Base-by-base conservation (phyloP, 805 yeast genomes). In the Pachysolen tannophilus region DNA sequence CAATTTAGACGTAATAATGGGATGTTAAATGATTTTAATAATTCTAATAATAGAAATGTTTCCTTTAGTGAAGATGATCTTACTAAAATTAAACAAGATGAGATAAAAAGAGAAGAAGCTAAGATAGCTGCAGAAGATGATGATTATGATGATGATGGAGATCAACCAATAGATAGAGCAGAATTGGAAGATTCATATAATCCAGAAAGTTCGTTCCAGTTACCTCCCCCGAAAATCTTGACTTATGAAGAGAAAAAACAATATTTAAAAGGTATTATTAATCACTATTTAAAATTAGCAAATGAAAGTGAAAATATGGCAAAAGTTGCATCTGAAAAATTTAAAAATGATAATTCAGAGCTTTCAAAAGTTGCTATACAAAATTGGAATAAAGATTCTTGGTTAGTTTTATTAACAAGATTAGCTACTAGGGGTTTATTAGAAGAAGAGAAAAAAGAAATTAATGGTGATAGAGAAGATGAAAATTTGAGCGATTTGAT, bases 401-500 rank as follows among this genome's bases (percentile, higher is more conserved):
- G 96, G 95, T 60, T 85, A 10, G 63, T 78, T 4, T 50, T 90
- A 10, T 61, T 88, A 27, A 73, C 86, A 1, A 65, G 97, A 50
- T 57, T 87, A 30, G 83, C 92, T 0, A 78, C 95, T 0, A 65
- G 98, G 45, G 98, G 97, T 1, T 65, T 83, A 44, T 31, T 26
- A 4, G 25, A 26, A 14, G 26, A 24, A 6, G 35, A 38, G n/a
- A 21, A 28, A 2, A 40, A 33, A 23, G 41, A 31, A 24, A 34
- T 18, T 38, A 37, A 33, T 31, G 16, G 35, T 4, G 38, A 33
- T 21, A 49, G 43, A 3, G 49, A 50, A 27, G 49, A 59, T 18
- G 55, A 57, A 20, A 72, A 63, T 30, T 65, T 74, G 53, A 65
- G 84, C 41, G 71, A 75, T 36, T 52, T 75, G 40, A 72, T 90